Base-by-base conservation (phyloP, 306 rosid species). In the Quercus parvula region DNA sequence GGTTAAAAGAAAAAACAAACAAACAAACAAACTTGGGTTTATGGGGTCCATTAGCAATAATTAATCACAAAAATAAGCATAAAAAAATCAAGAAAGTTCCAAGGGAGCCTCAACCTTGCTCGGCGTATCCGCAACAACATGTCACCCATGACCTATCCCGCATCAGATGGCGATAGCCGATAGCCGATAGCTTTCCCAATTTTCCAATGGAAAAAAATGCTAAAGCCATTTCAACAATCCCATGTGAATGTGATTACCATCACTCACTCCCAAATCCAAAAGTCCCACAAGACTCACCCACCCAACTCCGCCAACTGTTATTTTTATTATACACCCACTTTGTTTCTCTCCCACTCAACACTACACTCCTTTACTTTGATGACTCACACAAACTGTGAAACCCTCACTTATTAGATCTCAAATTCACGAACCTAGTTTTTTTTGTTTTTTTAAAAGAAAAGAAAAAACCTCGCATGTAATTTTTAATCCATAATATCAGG, bases 101-200 rank as follows among this genome's bases (percentile, higher is more conserved):
- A 24, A 62, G 27, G 4, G 28, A 27, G 75, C 52, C 49, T 75
- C 70, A 52, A 19, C 63, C 80, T 35, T 52, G 75, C 82, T 61
- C 75, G 27, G 82, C 56, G 28, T 62, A 78, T 59, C 22, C 70
- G 86, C 81, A 81, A 56, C 85, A 74, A 72, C 10, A 31, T 17
- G 79, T 62, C 58, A 30, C 8, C 24, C 24, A 24, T 24, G 24
- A 24, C 24, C 66, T 59, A 27, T 58, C 18, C 61, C 84, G 55
- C 75, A 6, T 57, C 63, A 56, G 84, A 80, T 79, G 85, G 81
- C 83, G 79, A 86, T 82, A 81, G 87, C 86, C 83, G 79, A 86
- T 82, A 81, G 87, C 86, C 80, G 79, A 86, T 82, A 79, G 87
- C 86, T 68, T 35, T 69, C 55, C n/a, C 86, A 62, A 20, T 41